Percentiles rank a stretch among this genome's conserved stretches.
Evolutionary conservation across 768 basidiomycete species (phyloP).

Genomic region (Sporobolomyces pararoseus): DNA sequence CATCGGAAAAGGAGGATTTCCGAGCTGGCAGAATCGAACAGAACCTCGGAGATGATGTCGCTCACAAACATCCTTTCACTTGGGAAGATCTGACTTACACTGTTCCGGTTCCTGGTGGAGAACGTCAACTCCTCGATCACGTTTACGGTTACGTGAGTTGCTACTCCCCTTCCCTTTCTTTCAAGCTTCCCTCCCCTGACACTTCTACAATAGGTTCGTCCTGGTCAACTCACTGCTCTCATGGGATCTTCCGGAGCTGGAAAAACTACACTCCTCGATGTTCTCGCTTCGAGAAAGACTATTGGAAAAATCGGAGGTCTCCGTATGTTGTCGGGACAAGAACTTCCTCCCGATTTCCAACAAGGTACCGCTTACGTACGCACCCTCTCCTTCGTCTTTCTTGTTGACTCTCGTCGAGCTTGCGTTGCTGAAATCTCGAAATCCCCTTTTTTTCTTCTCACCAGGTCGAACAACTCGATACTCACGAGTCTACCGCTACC

Average conservation of each 20-base stretch:
- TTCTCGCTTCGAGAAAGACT: slow-evolving; percentile 59
- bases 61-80: slow-evolving; percentile 61
- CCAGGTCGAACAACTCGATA: slow-evolving; percentile 68
- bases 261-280: slow-evolving; percentile 59
- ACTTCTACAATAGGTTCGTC: slow-evolving; percentile 47
- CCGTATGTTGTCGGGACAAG: slow-evolving; percentile 63
- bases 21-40: slow-evolving; percentile 51
- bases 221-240: slow-evolving; percentile 75
- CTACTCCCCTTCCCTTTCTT: neutral
- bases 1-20: slow-evolving; percentile 56
- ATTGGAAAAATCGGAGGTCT: slow-evolving; percentile 72
- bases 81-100: slow-evolving; percentile 62
- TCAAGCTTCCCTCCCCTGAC: neutral
- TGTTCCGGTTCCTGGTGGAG: slow-evolving; percentile 38
- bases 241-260: slow-evolving; percentile 83
- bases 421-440: neutral
- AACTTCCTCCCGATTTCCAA: slow-evolving; percentile 59
- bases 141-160: slow-evolving; percentile 51
- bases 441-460: neutral
- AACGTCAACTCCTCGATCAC: slow-evolving; percentile 41
- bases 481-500: slow-evolving; percentile 66
- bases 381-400: neutral
- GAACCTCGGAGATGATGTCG: slow-evolving; percentile 51
- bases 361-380: slow-evolving; percentile 61
- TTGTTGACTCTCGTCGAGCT: no score